Evolutionary conservation across 257 asterid genomes (phyloP).

Genomic region (Ilex aquifolium): DNA sequence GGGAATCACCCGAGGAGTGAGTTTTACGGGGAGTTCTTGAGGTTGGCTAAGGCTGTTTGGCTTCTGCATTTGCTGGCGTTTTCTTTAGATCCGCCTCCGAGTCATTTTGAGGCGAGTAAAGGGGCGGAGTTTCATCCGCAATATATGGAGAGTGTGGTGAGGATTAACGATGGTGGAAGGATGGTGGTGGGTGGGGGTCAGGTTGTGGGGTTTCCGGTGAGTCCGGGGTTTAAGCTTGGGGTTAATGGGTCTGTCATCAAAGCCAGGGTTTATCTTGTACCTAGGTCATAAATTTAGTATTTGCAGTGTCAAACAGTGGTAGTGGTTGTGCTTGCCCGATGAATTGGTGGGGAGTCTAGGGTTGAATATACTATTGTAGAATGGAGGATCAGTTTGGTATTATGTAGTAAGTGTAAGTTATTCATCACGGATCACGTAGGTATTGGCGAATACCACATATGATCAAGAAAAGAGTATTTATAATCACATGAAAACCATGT

Average conservation of each 20-base stretch:
- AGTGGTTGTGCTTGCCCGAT: no score
- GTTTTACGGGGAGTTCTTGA: constrained; percentile 75
- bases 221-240: constrained; percentile 92
- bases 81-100: constrained; percentile 75
- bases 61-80: constrained; percentile 89
- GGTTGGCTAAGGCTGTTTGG: constrained; percentile 87
- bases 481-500: no score
- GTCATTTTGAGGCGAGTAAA: constrained; percentile 82
- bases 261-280: constrained; percentile 76
- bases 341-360: no score
- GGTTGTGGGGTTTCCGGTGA: constrained; percentile 86
- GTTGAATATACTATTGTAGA: no score
- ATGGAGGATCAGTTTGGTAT: no score
- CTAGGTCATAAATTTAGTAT: constrained; percentile 22
- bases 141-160: constrained; percentile 88
- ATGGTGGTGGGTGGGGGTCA: constrained; percentile 38
- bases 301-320: no score
- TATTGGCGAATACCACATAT: no score
- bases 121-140: constrained; percentile 89
- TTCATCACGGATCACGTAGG: no score
- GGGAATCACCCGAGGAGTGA: constrained; percentile 86
- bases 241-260: constrained; percentile 56
- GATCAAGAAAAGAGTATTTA: no score
- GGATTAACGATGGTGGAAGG: constrained; percentile 36
- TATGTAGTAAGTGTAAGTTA: no score